These are phyloP conservation scores for Jatropha curcas DNA, from an alignment of 345 rosid genomes.

Conservation along the genomic window DNA sequence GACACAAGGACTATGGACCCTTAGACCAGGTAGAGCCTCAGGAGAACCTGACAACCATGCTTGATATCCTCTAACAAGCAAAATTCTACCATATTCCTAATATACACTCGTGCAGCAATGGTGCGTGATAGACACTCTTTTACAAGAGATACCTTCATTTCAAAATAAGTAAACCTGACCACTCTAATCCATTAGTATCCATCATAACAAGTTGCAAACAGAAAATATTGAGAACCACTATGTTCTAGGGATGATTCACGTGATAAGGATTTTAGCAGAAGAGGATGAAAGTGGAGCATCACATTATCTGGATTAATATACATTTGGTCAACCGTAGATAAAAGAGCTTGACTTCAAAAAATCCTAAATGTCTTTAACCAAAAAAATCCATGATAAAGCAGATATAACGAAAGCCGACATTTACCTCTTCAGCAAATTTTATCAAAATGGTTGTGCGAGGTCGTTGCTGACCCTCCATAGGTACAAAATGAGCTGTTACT, in stretches of 20 bases:
- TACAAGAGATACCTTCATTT: not conserved
- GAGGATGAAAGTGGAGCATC: not conserved
- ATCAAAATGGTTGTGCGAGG: slow-evolving; percentile 97
- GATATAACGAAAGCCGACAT: not conserved
- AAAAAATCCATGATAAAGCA: not conserved
- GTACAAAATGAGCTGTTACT: slow-evolving; percentile 98
- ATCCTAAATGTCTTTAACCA: not conserved
- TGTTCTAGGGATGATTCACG: not conserved
- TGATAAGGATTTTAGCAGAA: not conserved
- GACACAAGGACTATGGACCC: not conserved
- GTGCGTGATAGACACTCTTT: not conserved
- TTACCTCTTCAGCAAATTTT: slow-evolving; percentile 96
- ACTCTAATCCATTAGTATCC: not conserved
- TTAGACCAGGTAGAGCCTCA: not conserved
- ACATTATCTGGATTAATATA: not conserved
- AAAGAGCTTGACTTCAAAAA: not conserved
- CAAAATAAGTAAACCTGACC: not conserved
- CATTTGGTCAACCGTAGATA: not conserved
- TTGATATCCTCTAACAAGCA: not conserved
- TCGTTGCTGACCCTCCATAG: slow-evolving; percentile 94
- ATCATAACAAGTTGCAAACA: not conserved
- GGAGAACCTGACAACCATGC: not conserved
- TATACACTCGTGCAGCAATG: not conserved
- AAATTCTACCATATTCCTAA: not conserved
- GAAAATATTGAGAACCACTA: not conserved